Base-by-base conservation (phyloP, 1,284 basidiomycete genomes). In the Exobasidium cylindrosporum region DNA sequence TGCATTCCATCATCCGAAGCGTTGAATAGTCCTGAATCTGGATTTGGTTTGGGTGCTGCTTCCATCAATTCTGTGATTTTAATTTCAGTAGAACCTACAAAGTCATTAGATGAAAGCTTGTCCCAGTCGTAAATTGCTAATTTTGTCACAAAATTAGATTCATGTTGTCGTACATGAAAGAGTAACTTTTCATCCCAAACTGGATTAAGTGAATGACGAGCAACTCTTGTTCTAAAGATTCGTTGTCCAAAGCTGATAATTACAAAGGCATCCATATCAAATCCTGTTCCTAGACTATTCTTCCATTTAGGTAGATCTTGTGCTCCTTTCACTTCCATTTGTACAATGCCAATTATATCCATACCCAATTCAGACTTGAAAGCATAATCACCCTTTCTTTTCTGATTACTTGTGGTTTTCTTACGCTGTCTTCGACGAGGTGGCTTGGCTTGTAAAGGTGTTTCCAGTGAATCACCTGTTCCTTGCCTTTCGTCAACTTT, bases 111-210 rank as follows among this genome's bases (percentile, higher is more conserved):
- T 28, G 70, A 71, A 54, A 79, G 69, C 13, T 70, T 74, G 43
- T 79, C 77, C 77, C 77, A 79, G 49, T 79, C 77, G 54, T 75
- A 79, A 47, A 79, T 69, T 47, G 63, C 59, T 23, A 76, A 69
- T 40, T 76, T 74, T 54, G 68, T 52, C 45, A 67, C 66, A 47
- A 66, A 80, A 55, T 84, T 76, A 7, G 86, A 86, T 79, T 98
- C 95, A 74, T 93, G 91, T 5, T 88, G 83, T 26, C 91, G 86
- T 3, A 97, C 94, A 79, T 97, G 94, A 84, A 97, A 97, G 23
- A 97, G 84, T 1, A 98, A 84, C 81, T 95, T 95, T 82, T 97
- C 93, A 70, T 97, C 90, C 92, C 94, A 98, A 0, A 85, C 84
- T 0, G 95, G 95, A 78, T 91, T 92, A 64, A 92, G 86, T 1